These are phyloP conservation scores for Dactylella cylindrospora DNA, from an alignment of 2,329 filamentous ascomycete species.

Conservation along the genomic window DNA sequence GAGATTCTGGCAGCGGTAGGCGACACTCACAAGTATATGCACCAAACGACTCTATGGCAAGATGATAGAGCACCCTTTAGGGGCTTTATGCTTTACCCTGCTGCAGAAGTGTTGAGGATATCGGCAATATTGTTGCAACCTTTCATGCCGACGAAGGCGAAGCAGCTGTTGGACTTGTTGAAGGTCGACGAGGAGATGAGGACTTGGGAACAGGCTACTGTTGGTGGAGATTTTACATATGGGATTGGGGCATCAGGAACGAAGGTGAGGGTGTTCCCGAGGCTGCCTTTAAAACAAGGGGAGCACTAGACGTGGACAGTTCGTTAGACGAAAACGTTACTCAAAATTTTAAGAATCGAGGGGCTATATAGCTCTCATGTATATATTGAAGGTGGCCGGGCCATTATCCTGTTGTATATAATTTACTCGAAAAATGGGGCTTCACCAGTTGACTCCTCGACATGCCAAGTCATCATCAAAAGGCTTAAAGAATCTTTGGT, in stretches of 20 bases:
- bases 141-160: conserved; percentile 79
- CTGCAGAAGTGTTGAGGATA: conserved; percentile 75
- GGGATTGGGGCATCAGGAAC: conserved; percentile 54
- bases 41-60: conserved; percentile 69
- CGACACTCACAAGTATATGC: conserved; percentile 69
- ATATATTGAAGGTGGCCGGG: too few relatives aligned
- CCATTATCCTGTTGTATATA: too few relatives aligned
- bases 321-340: too few relatives aligned
- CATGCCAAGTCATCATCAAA: too few relatives aligned
- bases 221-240: conserved; percentile 69
- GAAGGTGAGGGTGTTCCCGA: conserved; percentile 20
- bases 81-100: conserved; percentile 63
- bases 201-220: conserved; percentile 62
- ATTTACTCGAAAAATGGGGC: too few relatives aligned
- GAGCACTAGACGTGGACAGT: too few relatives aligned
- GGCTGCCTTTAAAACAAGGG: conserved; percentile 6
- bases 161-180: conserved; percentile 71
- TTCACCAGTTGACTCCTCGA: too few relatives aligned
- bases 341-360: too few relatives aligned
- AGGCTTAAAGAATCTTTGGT: too few relatives aligned
- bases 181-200: conserved; percentile 68
- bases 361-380: too few relatives aligned
- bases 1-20: conserved; percentile 65
- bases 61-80: conserved; percentile 45
- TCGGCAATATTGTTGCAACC: conserved; percentile 83